Evolutionary conservation across 257 asterid genomes (phyloP).

Genomic region (Striga asiatica): DNA sequence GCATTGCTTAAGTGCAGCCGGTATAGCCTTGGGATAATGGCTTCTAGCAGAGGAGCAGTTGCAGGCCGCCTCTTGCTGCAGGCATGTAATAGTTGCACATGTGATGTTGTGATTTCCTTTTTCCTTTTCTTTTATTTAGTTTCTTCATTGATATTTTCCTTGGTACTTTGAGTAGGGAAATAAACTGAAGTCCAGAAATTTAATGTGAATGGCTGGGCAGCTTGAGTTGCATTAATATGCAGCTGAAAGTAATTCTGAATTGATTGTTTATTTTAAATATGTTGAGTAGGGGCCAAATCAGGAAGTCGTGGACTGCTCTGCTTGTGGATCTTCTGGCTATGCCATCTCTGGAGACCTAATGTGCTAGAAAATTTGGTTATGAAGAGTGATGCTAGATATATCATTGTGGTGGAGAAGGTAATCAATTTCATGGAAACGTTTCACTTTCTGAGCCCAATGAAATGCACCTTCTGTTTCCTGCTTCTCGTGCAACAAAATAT

Average conservation of each 20-base stretch:
- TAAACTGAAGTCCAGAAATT: neutral
- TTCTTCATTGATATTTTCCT: too few relatives aligned
- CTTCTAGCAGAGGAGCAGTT: constrained; percentile 80
- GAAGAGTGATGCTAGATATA: constrained; percentile 82
- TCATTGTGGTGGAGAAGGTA: constrained; percentile 91
- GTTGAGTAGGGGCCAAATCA: constrained; percentile 62
- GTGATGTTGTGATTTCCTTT: neutral
- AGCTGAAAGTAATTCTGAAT: constrained; percentile 1
- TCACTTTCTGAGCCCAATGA: too few relatives aligned
- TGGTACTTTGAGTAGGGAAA: too few relatives aligned
- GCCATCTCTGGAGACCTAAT: constrained; percentile 79
- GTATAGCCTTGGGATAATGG: constrained; percentile 84
- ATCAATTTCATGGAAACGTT: too few relatives aligned
- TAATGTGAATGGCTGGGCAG: neutral
- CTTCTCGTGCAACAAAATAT: too few relatives aligned
- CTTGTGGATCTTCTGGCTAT: constrained; percentile 87
- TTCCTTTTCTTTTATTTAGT: neutral
- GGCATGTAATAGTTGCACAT: constrained; percentile 24
- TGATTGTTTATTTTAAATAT: neutral
- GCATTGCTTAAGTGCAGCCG: constrained; percentile 87
- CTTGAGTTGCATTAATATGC: neutral
- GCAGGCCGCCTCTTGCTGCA: constrained; percentile 80
- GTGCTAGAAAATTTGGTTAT: constrained; percentile 45
- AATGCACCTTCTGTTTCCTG: too few relatives aligned
- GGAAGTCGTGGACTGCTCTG: constrained; percentile 62